Percentiles rank a stretch among this genome's conserved stretches.
These are phyloP conservation scores for Moricandia moricandioides DNA, from an alignment of 345 rosid species.

Conservation along the genomic window DNA sequence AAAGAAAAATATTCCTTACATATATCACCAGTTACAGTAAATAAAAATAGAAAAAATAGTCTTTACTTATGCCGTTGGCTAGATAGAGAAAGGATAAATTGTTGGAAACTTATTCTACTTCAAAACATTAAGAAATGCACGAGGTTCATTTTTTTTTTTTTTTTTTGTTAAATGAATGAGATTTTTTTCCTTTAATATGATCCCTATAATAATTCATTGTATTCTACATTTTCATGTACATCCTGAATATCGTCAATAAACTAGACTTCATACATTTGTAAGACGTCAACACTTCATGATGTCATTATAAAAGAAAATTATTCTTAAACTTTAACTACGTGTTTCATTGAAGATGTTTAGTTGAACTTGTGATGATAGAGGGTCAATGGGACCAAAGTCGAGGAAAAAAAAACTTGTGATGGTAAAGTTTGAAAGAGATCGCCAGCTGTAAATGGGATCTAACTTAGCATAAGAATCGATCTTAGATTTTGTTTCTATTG, in stretches of 20 bases:
- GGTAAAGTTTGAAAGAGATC: constrained; percentile 10
- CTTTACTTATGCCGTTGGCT: no score
- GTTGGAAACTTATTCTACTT: no score
- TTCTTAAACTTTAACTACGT: not conserved
- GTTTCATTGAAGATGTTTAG: constrained; percentile 6
- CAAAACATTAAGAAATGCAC: no score
- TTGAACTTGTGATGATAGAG: constrained; percentile 27
- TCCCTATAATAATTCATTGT: not conserved
- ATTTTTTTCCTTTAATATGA: not conserved
- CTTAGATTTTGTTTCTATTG: constrained; percentile 8
- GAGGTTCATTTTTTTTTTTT: no score
- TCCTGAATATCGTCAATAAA: not conserved
- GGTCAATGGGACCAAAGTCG: constrained; percentile 6
- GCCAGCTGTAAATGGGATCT: constrained; percentile 26
- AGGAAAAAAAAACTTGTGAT: constrained; percentile 4
- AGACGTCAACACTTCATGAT: constrained; percentile 30
- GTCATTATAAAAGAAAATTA: not conserved
- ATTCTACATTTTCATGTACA: not conserved
- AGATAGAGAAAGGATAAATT: no score
- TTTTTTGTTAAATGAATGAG: no score
- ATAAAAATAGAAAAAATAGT: no score
- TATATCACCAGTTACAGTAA: no score
- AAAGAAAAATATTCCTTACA: no score
- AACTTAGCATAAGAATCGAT: not conserved
- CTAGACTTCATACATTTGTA: not conserved